phyloP scores from a whole-genome alignment of 2,329 filamentous ascomycete genomes.

The Periconia sp. region DNA sequence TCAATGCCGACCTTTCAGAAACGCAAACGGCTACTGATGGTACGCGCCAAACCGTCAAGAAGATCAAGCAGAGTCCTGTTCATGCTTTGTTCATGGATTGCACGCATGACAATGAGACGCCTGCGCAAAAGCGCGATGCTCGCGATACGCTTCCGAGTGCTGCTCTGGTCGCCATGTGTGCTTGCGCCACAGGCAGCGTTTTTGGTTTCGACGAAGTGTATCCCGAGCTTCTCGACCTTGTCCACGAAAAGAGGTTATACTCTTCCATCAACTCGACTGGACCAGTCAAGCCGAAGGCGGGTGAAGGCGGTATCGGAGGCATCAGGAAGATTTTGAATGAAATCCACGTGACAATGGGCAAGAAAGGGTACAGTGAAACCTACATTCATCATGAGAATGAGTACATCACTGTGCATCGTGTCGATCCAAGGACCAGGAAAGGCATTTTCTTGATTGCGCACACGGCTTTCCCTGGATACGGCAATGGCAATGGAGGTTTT shows the following conservation, averaged over 20 bases:
- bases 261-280: slow-evolving; percentile 71
- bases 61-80: slow-evolving; percentile 83
- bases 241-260: slow-evolving; percentile 84
- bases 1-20: slow-evolving; percentile 56
- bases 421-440: slow-evolving; percentile 88
- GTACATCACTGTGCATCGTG: slow-evolving; percentile 93
- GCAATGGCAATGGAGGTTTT: slow-evolving; percentile 79
- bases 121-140: slow-evolving; percentile 91
- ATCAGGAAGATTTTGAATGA: slow-evolving; percentile 93
- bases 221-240: slow-evolving; percentile 87
- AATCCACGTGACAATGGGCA: slow-evolving; percentile 93
- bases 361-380: slow-evolving; percentile 90
- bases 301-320: slow-evolving; percentile 82
- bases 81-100: slow-evolving; percentile 99
- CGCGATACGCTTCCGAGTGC: slow-evolving; percentile 93
- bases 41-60: slow-evolving; percentile 68
- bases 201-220: slow-evolving; percentile 99
- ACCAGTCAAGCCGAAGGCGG: slow-evolving; percentile 64
- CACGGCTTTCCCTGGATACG: slow-evolving; percentile 90
- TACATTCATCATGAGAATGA: slow-evolving; percentile 96
- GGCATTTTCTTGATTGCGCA: slow-evolving; percentile 96
- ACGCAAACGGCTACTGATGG: slow-evolving; percentile 34
- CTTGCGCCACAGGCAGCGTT: slow-evolving; percentile 90
- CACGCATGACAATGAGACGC: slow-evolving; percentile 96
- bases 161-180: slow-evolving; percentile 93